Base-by-base conservation (phyloP, 441 rosid species). In the Populus hybrid region DNA sequence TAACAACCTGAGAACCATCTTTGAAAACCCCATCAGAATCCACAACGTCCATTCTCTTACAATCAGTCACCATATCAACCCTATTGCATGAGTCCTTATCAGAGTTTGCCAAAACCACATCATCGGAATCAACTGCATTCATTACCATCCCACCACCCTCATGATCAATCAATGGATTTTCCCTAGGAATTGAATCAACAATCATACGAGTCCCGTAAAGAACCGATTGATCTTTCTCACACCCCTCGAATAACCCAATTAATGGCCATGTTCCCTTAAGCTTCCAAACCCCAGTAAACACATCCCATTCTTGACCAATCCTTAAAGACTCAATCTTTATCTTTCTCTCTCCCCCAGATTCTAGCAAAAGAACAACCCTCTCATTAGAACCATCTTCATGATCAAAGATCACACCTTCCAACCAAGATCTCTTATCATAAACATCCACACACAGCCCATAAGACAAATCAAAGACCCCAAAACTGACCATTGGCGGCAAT, bases 391-490 rank as follows among this genome's bases (percentile, higher is more conserved):
- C 71, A n/a, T 75, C 38, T 18, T 66, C 32, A 7, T 42, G 71
- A 46, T 75, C 78, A 32, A 68, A 28, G 46, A 67, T 53, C 34
- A 67, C 72, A n/a, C 65, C 78, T 68, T 75, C 78, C 78, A 64
- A 26, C 78, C 78, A 75, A 30, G 28, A 36, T 1, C 24, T 40
- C 38, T 24, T 30, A 9, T 18, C 23, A n/a, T 50, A 75, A 9
- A 75, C 38, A 68, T 75, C 78, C 26, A 75, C 78, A 32, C 64
- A 75, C 26, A 75, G 26, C 8, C 78, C 78, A 50, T 75, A 67
- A 21, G 65, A 24, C 26, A 75, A 67, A 26, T 53, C 78, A 36
- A n/a, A 50, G 2, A 4, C 35, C 1, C 71, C 42, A n/a, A 42
- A 75, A 28, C 42, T 42, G 6, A 46, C 23, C 14, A 7, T 7